Base-by-base conservation (phyloP, 495 filamentous ascomycete genomes). In the Thermochaetoides thermophila region DNA sequence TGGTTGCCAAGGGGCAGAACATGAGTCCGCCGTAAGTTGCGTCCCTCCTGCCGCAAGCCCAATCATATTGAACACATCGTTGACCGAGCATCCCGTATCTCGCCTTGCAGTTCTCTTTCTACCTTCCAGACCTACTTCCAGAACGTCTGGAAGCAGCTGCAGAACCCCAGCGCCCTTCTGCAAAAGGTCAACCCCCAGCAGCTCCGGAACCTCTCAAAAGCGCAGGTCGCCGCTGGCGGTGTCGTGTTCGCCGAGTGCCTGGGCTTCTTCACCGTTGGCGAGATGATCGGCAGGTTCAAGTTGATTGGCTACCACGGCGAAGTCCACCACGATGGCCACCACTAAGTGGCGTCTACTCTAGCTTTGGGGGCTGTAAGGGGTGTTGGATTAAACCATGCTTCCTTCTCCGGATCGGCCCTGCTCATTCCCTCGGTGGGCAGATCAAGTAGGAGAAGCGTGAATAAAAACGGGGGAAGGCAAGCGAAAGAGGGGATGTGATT, bases 231-330 rank as follows among this genome's bases (percentile, higher is more conserved):
- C 17, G 52, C 79, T 15, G 74, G 61, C 33, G 81, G 78, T 50
- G 79, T 99, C 33, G 57, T 93, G 38, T 50, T 60, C 24, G 87
- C 86, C 23, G 89, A 99, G 64, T 69, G 83, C 31, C 57, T 99
- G 37, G 89, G 89, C 34, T 96, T 99, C 71, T 99, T 96, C 71
- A 86, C 84, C 12, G 73, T 99, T 15, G 89, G 89, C 37, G 84
- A 95, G 71, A 96, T 99, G 61, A 78, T 96, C 44, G 89, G 89
- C 37, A 68, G 86, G 37, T 66, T 84, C 60, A 94, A 96, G 76
- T 53, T 99, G 40, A 64, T 99, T 48, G 89, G 89, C 40, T 99
- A 96, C 67, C 67, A 73, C 55, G 83, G 82, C 47, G 70, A 79
- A 32, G 20, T 14, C 43, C 43, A 54, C 46, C 64, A 56, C 27